Base-by-base conservation (phyloP, 331 rosid genomes). In the Prunus yedoensis region DNA sequence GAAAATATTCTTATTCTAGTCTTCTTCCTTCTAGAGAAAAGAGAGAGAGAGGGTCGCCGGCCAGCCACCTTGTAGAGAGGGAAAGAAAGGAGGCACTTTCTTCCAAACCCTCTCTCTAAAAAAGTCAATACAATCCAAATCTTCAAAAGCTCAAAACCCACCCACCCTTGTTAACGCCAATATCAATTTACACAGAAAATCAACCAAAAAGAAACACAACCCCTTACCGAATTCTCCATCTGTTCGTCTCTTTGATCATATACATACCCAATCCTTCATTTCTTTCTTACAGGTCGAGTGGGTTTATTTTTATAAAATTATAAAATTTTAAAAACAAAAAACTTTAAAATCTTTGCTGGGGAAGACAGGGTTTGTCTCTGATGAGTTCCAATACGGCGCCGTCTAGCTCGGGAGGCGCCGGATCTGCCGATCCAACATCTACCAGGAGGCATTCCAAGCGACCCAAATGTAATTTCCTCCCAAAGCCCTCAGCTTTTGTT, bases 381-480 rank as follows among this genome's bases (percentile, higher is more conserved):
- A 83, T 76, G 90, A 76, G 73, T 87, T 79, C 85, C 71, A 78
- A 88, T 82, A 85, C 91, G 83, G 89, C 96, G 53, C 82, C 91
- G 68, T 88, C 96, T n/a, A 89, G 86, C 84, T 82, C 96, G 2
- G 91, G 78, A 14, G 89, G 68, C 50, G 70, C 88, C 81, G 98
- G 95, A 94, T 94, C 99, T 76, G 73, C 88, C 72, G 99, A 90
- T 84, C 21, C 90, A 41, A 73, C 95, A 3, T 79, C 92, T 70
- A n/a, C 89, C 23, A 82, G 91, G 79, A 86, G 93, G 84, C 82
- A 88, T 71, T 84, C 95, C 50, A 94, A 92, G 88, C 88, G 97
- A 66, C 99, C 99, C n/a, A 92, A 94, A 85, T 94, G 99, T 94
- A 85, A 76, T 72, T 63, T 46, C 47, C n/a, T 79, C 45, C 52